These are phyloP conservation scores for Hirschioporus abietinus DNA, from an alignment of 768 basidiomycete species.

Conservation along the genomic window DNA sequence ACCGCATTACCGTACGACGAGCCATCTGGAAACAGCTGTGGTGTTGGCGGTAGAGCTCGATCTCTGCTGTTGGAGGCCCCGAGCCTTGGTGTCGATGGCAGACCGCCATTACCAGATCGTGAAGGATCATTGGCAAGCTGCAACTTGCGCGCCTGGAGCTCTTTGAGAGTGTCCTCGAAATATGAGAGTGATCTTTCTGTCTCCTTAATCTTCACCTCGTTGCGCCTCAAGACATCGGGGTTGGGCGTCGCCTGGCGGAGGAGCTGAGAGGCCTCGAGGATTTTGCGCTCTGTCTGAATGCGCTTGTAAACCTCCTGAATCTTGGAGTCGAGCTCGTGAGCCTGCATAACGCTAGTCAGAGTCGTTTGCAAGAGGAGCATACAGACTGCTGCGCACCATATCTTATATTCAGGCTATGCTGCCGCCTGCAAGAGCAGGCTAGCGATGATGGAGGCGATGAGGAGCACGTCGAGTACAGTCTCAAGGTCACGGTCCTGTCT, in stretches of 20 bases:
- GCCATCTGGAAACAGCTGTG: conserved; percentile 22
- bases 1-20: conserved; percentile 14
- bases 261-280: conserved; percentile 77
- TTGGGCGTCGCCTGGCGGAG: conserved; percentile 81
- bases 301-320: conserved; percentile 86
- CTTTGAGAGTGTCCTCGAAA: conserved; percentile 80
- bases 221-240: conserved; percentile 76
- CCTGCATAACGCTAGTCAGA: not conserved
- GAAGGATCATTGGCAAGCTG: conserved; percentile 53
- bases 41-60: conserved; percentile 39
- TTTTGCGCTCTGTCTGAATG: conserved; percentile 90
- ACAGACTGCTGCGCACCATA: not conserved
- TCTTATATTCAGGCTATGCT: not conserved
- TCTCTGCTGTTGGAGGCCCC: conserved; percentile 25
- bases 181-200: conserved; percentile 79
- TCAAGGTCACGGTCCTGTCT: not conserved
- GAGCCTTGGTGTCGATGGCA: conserved; percentile 28
- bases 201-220: conserved; percentile 83
- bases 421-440: not conserved
- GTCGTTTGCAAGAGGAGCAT: not conserved
- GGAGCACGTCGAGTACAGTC: conserved; percentile 1
- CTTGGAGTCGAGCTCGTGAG: conserved; percentile 79
- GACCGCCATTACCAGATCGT: conserved; percentile 39
- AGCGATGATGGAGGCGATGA: conserved; percentile 2
- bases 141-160: conserved; percentile 75